phyloP scores from a whole-genome alignment of 495 filamentous ascomycete genomes.

The Penicillium cinerascens region DNA sequence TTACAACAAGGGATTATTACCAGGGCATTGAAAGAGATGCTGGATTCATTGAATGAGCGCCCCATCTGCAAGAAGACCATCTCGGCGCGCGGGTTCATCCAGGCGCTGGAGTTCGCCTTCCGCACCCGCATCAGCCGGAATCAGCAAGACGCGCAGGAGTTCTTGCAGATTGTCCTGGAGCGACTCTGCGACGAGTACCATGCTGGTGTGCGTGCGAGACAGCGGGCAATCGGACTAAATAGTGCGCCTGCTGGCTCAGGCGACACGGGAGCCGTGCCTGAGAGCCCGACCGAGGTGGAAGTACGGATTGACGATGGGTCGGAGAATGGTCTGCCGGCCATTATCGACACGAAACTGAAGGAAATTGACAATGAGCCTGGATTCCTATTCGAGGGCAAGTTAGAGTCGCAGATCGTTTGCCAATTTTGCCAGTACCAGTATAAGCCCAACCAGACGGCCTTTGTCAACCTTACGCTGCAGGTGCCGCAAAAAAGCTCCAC shows the following conservation, averaged over 20 bases:
- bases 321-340: constrained; percentile 36
- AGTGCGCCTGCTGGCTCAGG: constrained; percentile 16
- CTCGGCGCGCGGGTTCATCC: constrained; percentile 75
- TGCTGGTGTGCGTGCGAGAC: constrained; percentile 69
- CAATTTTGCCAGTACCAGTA: constrained; percentile 85
- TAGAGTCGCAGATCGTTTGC: constrained; percentile 93
- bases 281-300: constrained; percentile 31
- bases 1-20: constrained; percentile 79
- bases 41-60: constrained; percentile 90
- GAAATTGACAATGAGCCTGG: constrained; percentile 59
- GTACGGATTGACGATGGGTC: constrained; percentile 44
- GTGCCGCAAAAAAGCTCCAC: constrained; percentile 76
- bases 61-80: constrained; percentile 94
- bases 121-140: constrained; percentile 83
- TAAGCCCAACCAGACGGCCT: constrained; percentile 73
- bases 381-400: constrained; percentile 80
- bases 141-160: constrained; percentile 99
- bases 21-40: constrained; percentile 83
- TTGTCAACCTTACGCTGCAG: constrained; percentile 88
- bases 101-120: constrained; percentile 79
- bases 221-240: constrained; percentile 28
- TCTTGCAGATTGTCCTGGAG: constrained; percentile 90
- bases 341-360: constrained; percentile 43
- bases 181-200: constrained; percentile 91
- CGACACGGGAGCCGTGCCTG: constrained; percentile 10